phyloP scores from a whole-genome alignment of 78 protist species.

The Mastigamoeba balamuthi region DNA sequence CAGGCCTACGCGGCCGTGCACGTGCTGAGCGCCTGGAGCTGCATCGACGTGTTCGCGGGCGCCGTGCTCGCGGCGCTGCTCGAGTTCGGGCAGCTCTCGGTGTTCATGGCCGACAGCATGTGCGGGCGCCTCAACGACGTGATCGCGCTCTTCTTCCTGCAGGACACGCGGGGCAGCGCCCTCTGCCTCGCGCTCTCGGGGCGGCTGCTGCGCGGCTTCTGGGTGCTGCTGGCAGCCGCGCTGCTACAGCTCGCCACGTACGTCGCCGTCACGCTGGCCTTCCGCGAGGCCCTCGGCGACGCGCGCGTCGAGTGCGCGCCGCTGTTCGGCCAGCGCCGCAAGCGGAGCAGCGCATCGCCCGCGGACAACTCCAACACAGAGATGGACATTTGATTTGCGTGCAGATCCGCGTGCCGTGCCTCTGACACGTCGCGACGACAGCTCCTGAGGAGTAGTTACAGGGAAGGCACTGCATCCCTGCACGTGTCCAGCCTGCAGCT shows the following conservation, averaged over 20 bases:
- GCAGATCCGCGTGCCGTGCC: no score
- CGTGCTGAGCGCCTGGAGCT: slow-evolving; percentile 30
- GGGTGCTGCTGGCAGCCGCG: slow-evolving; percentile 21
- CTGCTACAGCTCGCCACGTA: not conserved
- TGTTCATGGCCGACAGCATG: slow-evolving; percentile 17
- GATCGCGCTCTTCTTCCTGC: not conserved
- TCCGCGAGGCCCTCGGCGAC: no score
- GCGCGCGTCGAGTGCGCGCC: no score
- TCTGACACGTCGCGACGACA: no score
- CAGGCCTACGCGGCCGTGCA: not conserved
- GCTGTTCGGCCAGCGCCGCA: no score
- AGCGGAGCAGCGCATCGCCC: no score
- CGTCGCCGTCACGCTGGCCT: not conserved
- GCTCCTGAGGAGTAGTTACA: no score
- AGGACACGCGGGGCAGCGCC: no score
- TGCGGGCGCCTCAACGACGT: slow-evolving; percentile 32
- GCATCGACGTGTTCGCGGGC: slow-evolving; percentile 33
- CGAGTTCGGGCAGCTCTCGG: slow-evolving; percentile 21
- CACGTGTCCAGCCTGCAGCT: no score
- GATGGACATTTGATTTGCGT: no score
- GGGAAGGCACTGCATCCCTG: no score
- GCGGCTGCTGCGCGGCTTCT: slow-evolving; percentile 18
- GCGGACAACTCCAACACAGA: no score
- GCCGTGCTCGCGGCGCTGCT: slow-evolving; percentile 23
- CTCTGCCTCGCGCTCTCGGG: slow-evolving; percentile 28